Evolutionary conservation across 176 grass and related monocot species (phyloP), one percentile per base, ranked within the genome.

Genomic region (Oryza rufipogon): DNA sequence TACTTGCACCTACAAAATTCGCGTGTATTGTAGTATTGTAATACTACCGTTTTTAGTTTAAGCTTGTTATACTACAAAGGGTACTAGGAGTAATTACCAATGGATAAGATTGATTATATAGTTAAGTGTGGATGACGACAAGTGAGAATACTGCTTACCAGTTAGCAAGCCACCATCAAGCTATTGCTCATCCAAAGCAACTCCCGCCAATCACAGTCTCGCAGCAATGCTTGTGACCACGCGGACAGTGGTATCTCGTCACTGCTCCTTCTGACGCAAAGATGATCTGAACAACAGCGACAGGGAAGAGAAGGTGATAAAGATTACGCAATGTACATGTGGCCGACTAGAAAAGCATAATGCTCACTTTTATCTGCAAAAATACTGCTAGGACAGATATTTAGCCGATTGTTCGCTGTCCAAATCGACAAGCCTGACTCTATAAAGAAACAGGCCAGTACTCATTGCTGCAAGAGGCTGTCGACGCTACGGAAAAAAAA

Each of bases 401-500:
- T 63, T 19, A 63, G 7, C 58, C 52, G 47, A 74, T 38, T 6
- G 14, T 16, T 69, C 5, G 68, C 60, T 39, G 75, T 12, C 80
- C 22, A 7, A 66, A 74, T 79, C 38, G 74, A 14, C 51, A 48
- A 23, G 19, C 42, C 52, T 9, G n/a, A 14, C 44, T 56, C 44
- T 12, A 5, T 26, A 77, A 86, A 74, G 47, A 68, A 83, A 9
- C 78, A 9, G 64, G 22, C 9, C 4, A 11, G 38, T 14, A 83
- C 80, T 90, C 70, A 80, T 87, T 84, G 84, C 70, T 47, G 42
- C 61, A 28, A 2, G 85, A 75, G 68, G 80, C 30, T 74, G 80
- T 69, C 88, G 38, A 75, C 70, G 80, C 48, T 80, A 78, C 83
- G 74, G 84, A 68, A 15, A 87, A 32, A 28, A 90, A 84, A 83